Conservation (phyloP, 805 yeast species). For the Lachancea lanzarotensis region DNA sequence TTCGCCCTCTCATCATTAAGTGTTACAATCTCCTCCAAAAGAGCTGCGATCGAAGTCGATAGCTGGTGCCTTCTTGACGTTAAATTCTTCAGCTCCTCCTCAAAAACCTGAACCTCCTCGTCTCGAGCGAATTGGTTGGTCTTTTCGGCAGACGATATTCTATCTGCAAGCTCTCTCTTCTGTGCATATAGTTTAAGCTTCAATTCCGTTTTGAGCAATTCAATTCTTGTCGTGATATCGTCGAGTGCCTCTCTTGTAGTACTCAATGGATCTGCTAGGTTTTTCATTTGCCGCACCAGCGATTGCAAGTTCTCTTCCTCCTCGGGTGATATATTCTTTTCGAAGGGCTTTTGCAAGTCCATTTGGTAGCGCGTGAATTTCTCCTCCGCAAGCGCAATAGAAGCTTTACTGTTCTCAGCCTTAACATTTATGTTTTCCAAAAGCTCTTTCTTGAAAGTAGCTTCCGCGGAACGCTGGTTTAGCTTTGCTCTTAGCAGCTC, state of each 20-base stretch:
- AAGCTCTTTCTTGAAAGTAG: slow-evolving; percentile 40
- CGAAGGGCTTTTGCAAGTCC: slow-evolving; percentile 52
- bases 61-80: slow-evolving; percentile 28
- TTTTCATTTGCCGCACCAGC: slow-evolving; percentile 33
- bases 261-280: slow-evolving; percentile 42
- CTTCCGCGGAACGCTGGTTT: slow-evolving; percentile 38
- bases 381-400: slow-evolving; percentile 32
- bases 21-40: slow-evolving; percentile 24
- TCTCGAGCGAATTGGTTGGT: slow-evolving; percentile 10
- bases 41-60: slow-evolving; percentile 24
- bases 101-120: slow-evolving; percentile 23
- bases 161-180: slow-evolving; percentile 18
- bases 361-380: slow-evolving; percentile 39
- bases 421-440: slow-evolving; percentile 33
- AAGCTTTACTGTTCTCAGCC: slow-evolving; percentile 30
- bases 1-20: slow-evolving; percentile 27
- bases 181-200: slow-evolving; percentile 53
- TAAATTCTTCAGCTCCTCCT: slow-evolving; percentile 27
- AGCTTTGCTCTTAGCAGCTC: slow-evolving; percentile 41
- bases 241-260: slow-evolving; percentile 22
- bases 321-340: slow-evolving; percentile 41
- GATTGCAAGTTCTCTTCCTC: slow-evolving; percentile 41
- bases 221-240: slow-evolving; percentile 19
- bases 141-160: slow-evolving; percentile 10
- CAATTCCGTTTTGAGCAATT: slow-evolving; percentile 46